Evolutionary conservation across 495 filamentous ascomycete species (phyloP).

Genomic region (Cercophora newfieldiana): DNA sequence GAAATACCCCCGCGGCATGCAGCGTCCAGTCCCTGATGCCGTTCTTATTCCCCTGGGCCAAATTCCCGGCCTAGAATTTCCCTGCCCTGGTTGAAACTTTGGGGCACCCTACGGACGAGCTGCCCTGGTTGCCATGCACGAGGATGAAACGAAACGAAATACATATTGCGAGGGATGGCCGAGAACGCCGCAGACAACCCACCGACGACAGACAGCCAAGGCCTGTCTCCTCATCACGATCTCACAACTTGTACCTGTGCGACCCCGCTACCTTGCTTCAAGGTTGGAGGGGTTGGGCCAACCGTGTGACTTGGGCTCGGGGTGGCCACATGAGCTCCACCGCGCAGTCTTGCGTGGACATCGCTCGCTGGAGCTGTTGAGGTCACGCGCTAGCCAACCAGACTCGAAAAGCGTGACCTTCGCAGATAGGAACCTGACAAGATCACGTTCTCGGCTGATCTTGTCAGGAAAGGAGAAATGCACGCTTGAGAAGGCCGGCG

Average conservation of each 20-base stretch:
- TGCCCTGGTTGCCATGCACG: not conserved
- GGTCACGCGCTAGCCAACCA: not conserved
- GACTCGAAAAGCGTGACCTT: not conserved
- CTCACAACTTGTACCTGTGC: not conserved
- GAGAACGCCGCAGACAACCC: not conserved
- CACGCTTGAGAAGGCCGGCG: not conserved
- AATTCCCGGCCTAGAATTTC: not conserved
- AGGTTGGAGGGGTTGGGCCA: not conserved
- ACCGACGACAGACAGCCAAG: not conserved
- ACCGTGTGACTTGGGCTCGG: not conserved
- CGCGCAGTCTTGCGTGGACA: constrained; percentile 1
- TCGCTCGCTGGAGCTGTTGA: not conserved
- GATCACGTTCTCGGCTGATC: not conserved
- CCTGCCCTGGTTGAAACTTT: constrained; percentile 2
- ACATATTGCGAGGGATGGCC: not conserved
- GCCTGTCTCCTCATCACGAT: not conserved
- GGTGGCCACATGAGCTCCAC: constrained; percentile 9
- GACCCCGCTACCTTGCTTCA: not conserved
- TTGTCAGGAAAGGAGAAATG: not conserved
- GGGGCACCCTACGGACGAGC: not conserved
- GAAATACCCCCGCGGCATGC: constrained; percentile 1
- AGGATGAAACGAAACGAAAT: constrained; percentile 14
- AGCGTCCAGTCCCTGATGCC: not conserved
- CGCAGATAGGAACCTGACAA: not conserved
- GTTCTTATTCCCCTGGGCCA: constrained; percentile 1